Conservation (phyloP, 768 basidiomycete genomes). For the Cyclocybe cylindracea region DNA sequence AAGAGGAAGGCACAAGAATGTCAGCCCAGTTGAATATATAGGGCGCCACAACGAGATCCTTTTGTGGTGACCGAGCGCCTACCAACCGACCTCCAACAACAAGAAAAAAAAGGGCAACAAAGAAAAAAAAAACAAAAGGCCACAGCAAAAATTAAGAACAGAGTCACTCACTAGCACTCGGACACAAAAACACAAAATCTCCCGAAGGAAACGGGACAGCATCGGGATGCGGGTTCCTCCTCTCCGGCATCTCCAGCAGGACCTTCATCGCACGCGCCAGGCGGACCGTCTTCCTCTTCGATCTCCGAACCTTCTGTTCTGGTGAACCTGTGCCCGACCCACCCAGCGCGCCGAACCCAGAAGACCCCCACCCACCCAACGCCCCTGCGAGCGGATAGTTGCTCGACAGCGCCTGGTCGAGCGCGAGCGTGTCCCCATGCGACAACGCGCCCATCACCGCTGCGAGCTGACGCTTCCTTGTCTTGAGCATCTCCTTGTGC, state of each 20-base stretch:
- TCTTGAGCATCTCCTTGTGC: conserved; percentile 74
- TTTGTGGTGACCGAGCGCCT: no score
- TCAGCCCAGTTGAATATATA: no score
- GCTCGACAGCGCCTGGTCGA: conserved; percentile 76
- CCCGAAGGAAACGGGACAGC: conserved; percentile 48
- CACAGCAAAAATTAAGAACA: conserved; percentile 11
- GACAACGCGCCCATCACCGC: conserved; percentile 69
- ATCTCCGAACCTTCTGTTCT: conserved; percentile 48
- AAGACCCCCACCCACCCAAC: conserved; percentile 1
- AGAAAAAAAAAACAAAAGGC: conserved; percentile 17
- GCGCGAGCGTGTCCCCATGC: conserved; percentile 67
- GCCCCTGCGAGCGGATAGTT: conserved; percentile 26
- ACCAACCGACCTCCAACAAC: no score
- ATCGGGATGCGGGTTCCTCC: conserved; percentile 38
- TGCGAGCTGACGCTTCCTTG: conserved; percentile 68
- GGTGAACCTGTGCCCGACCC: conserved; percentile 10
- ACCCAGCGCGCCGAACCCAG: conserved; percentile 9
- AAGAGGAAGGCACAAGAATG: no score
- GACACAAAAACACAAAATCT: conserved; percentile 63
- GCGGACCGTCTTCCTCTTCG: conserved; percentile 54
- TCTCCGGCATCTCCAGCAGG: conserved; percentile 29
- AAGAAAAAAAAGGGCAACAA: background rate
- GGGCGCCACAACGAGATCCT: no score
- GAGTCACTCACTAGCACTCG: conserved; percentile 70
- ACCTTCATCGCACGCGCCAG: conserved; percentile 46